phyloP scores from a whole-genome alignment of 192 early-diverging fungal genomes.

The Podila epicladia region DNA sequence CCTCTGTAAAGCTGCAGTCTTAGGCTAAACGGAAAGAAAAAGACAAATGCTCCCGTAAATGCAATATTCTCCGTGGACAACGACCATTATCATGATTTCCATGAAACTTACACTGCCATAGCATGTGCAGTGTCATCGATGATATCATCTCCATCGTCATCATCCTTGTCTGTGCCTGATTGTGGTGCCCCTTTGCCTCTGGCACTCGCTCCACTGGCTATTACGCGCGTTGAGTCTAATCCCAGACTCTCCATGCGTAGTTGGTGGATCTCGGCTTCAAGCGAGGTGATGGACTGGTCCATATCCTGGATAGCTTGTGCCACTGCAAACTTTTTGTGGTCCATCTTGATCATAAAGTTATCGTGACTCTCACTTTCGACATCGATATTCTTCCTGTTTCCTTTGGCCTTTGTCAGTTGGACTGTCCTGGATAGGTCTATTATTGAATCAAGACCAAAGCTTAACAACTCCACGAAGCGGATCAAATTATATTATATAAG shows the following conservation, averaged over 20 bases:
- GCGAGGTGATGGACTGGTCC: slow-evolving; percentile 34
- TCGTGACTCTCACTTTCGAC: slow-evolving; percentile 33
- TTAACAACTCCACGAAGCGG: background rate
- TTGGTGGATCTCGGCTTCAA: slow-evolving; percentile 30
- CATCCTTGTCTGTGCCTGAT: slow-evolving; percentile 7
- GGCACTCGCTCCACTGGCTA: background rate
- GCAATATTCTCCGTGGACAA: background rate
- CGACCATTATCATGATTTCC: background rate
- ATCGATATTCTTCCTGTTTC: slow-evolving; percentile 17
- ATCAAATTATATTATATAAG: background rate
- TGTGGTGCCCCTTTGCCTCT: background rate
- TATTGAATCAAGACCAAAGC: background rate
- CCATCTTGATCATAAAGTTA: slow-evolving; percentile 24
- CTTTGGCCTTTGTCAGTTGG: slow-evolving; percentile 24
- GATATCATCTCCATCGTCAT: slow-evolving; percentile 24
- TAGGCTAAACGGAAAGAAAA: slow-evolving; percentile 11
- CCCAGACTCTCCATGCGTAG: slow-evolving; percentile 30
- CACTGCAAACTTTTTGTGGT: slow-evolving; percentile 30
- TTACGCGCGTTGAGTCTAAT: slow-evolving; percentile 6
- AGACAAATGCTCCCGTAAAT: background rate
- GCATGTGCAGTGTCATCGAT: slow-evolving; percentile 33
- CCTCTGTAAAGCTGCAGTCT: slow-evolving; percentile 50
- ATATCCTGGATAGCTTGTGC: slow-evolving; percentile 32
- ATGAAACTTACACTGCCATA: slow-evolving; percentile 35
- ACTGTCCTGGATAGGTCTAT: slow-evolving; percentile 34